Evolutionary conservation across 331 rosid genomes (phyloP).

Genomic region (Phaseolus coccineus): DNA sequence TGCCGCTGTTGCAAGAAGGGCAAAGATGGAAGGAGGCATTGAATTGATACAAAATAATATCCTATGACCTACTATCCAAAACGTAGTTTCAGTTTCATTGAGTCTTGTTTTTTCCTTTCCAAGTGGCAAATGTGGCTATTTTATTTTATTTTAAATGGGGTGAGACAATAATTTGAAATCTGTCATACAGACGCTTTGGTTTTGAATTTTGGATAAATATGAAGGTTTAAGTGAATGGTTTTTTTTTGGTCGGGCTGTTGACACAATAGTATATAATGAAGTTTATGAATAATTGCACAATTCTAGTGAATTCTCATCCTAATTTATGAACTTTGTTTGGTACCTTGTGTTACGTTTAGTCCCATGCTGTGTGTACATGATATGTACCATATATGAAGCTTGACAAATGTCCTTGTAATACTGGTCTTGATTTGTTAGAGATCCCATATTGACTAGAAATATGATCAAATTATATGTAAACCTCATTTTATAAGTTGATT

Average conservation of each 20-base stretch:
- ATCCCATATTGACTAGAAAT: too few relatives aligned
- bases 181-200: neutral
- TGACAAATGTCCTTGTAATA: neutral
- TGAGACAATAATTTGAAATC: neutral
- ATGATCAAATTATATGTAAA: too few relatives aligned
- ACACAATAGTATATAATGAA: neutral
- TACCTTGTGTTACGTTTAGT: neutral
- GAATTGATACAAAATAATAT: neutral
- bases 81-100: neutral
- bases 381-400: neutral
- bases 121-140: neutral
- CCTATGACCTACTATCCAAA: neutral
- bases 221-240: neutral
- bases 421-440: neutral
- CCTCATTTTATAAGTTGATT: too few relatives aligned
- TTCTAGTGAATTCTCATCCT: neutral
- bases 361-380: neutral
- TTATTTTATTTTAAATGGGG: neutral
- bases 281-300: neutral
- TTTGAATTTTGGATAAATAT: neutral
- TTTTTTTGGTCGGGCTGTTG: neutral
- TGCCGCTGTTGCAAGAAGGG: neutral
- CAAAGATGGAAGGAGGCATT: neutral
- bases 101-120: neutral
- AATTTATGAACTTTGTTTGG: neutral